These are phyloP conservation scores for Phytophthora constricta DNA, from an alignment of 352 stramenopile genomes.

Conservation along the genomic window DNA sequence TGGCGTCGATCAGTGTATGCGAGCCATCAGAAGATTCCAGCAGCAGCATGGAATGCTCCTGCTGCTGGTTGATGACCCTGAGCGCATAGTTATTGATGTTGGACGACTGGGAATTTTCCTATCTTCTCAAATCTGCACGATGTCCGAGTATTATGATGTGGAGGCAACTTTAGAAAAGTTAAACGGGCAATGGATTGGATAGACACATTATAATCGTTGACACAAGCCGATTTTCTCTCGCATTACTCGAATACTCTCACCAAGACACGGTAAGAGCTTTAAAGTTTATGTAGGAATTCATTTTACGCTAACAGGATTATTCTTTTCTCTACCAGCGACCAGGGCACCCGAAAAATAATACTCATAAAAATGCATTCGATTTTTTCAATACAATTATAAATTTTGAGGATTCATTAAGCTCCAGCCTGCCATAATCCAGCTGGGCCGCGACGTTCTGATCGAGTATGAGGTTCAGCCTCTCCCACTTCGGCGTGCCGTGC, in stretches of 20 bases:
- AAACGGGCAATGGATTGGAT: not conserved
- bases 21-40: not conserved
- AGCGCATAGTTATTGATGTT: not conserved
- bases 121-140: not conserved
- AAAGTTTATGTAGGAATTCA: not conserved
- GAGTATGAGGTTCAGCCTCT: slow-evolving; percentile 1
- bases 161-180: not conserved
- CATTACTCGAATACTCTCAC: no score
- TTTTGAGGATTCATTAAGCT: no score
- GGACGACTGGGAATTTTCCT: not conserved
- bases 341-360: no score
- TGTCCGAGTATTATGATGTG: not conserved
- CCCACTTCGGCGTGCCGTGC: not conserved
- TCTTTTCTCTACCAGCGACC: no score
- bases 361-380: no score
- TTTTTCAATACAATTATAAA: no score
- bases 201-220: no score
- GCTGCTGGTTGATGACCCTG: not conserved
- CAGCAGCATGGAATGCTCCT: not conserved
- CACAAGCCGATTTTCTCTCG: no score
- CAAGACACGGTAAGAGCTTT: no score
- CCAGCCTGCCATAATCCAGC: not conserved
- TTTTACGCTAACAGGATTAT: no score
- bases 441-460: no score
- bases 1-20: not conserved